phyloP scores from a whole-genome alignment of 805 yeast species.

The Metschnikowia reukaufii region DNA sequence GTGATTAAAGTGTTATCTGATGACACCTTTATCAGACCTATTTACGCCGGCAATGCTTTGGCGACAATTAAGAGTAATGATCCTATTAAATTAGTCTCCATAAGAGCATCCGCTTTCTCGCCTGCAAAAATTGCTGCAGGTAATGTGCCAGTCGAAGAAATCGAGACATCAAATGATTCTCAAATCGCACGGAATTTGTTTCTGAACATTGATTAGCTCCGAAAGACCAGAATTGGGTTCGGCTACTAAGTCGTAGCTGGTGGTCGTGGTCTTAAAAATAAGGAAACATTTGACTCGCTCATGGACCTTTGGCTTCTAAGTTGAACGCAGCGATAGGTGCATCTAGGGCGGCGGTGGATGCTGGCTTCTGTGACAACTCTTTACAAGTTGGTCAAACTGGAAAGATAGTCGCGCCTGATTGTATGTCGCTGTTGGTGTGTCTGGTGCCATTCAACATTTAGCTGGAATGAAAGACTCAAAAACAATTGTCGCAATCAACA shows the following conservation, averaged over 20 bases:
- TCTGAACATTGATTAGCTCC: slow-evolving; percentile 71
- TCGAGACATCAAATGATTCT: slow-evolving; percentile 38
- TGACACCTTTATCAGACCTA: slow-evolving; percentile 84
- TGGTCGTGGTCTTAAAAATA: slow-evolving; percentile 89
- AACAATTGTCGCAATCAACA: slow-evolving; percentile 90
- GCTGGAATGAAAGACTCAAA: slow-evolving; percentile 99
- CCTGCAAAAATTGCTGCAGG: slow-evolving; percentile 31
- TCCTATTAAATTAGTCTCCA: slow-evolving; percentile 64
- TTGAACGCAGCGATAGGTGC: slow-evolving; percentile 95
- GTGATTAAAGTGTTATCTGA: slow-evolving; percentile 64
- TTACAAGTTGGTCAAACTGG: slow-evolving; percentile 98
- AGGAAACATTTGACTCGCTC: slow-evolving; percentile 77
- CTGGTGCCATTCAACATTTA: slow-evolving; percentile 97
- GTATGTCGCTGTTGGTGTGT: slow-evolving; percentile 89
- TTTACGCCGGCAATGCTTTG: slow-evolving; percentile 93
- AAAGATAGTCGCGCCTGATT: slow-evolving; percentile 94
- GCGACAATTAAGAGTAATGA: slow-evolving; percentile 77
- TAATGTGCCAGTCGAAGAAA: slow-evolving; percentile 49
- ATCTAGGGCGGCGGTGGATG: slow-evolving; percentile 96
- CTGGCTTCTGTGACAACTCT: slow-evolving; percentile 94
- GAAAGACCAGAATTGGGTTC: slow-evolving; percentile 91
- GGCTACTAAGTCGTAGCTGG: slow-evolving; percentile 85
- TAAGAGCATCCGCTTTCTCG: slow-evolving; percentile 81
- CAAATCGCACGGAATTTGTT: slow-evolving; percentile 59
- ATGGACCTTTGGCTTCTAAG: slow-evolving; percentile 81